phyloP scores from a whole-genome alignment of 169 alveolate genomes.

The Hepatocystis sp. region DNA sequence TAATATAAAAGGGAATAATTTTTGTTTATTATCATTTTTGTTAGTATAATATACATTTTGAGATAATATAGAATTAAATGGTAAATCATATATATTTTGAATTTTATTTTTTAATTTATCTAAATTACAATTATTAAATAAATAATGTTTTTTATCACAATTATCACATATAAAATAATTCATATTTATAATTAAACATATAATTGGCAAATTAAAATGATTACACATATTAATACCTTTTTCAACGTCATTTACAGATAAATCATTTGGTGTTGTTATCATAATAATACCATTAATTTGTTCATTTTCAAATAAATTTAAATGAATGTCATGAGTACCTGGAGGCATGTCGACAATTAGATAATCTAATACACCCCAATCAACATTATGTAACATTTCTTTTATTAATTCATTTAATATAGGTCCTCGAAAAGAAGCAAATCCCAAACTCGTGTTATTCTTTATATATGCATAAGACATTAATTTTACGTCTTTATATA shows the following conservation, averaged over 20 bases:
- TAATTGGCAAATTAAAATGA: constrained; percentile 92
- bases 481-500: constrained; percentile 77
- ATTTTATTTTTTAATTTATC: constrained; percentile 83
- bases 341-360: constrained; percentile 99
- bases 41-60: constrained; percentile 79
- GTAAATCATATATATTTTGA: constrained; percentile 88
- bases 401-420: constrained; percentile 93
- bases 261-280: constrained; percentile 93
- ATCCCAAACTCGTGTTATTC: constrained; percentile 76
- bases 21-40: not conserved
- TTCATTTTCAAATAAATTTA: constrained; percentile 95
- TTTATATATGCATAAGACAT: constrained; percentile 79
- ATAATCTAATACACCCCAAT: constrained; percentile 99
- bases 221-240: constrained; percentile 96
- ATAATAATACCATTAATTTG: constrained; percentile 88
- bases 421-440: constrained; percentile 96
- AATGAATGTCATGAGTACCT: constrained; percentile 99
- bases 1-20: constrained; percentile 86
- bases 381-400: constrained; percentile 91
- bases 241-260: constrained; percentile 94
- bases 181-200: constrained; percentile 97
- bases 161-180: constrained; percentile 92
- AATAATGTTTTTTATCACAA: constrained; percentile 89
- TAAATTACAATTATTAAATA: constrained; percentile 90
- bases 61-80: constrained; percentile 85